A percentile compares a stretch with the other conserved stretches of the same genome.
Evolutionary conservation across 2,329 filamentous ascomycete genomes (phyloP).

Genomic region (Hirsutella thompsonii): DNA sequence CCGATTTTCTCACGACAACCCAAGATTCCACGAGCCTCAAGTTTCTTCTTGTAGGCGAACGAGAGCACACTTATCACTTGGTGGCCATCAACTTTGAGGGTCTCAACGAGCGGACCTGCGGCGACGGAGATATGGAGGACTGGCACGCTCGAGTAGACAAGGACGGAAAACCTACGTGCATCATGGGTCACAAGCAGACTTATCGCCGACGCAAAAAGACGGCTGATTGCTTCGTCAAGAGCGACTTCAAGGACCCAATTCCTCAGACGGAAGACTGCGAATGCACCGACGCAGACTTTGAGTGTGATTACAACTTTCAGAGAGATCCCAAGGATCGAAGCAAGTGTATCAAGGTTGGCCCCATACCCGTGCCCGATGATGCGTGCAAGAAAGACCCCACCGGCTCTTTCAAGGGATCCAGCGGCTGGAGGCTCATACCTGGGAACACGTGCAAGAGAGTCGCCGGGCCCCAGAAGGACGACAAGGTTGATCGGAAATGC

Average conservation of each 20-base stretch:
- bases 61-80: slow-evolving; percentile 44
- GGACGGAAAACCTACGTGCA: slow-evolving; percentile 68
- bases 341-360: slow-evolving; percentile 53
- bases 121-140: slow-evolving; percentile 65
- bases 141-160: slow-evolving; percentile 79
- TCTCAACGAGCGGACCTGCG: slow-evolving; percentile 69
- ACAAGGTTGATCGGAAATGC: slow-evolving; percentile 64
- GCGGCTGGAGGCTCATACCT: slow-evolving; percentile 86
- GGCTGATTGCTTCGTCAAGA: slow-evolving; percentile 77
- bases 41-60: slow-evolving; percentile 64
- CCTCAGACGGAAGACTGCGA: slow-evolving; percentile 63
- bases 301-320: slow-evolving; percentile 90
- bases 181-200: slow-evolving; percentile 93
- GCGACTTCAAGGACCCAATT: slow-evolving; percentile 68
- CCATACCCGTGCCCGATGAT: slow-evolving; percentile 54
- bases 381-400: slow-evolving; percentile 54
- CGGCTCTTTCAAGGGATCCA: slow-evolving; percentile 70
- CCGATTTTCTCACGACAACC: slow-evolving; percentile 69
- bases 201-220: slow-evolving; percentile 77
- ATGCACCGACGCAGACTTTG: slow-evolving; percentile 76
- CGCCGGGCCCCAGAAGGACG: slow-evolving; percentile 52
- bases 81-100: slow-evolving; percentile 75
- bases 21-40: slow-evolving; percentile 88
- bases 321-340: slow-evolving; percentile 49
- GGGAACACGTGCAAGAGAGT: slow-evolving; percentile 59